A percentile compares a stretch with the other conserved stretches of the same genome.
Evolutionary conservation across 306 rosid genomes (phyloP).

Genomic region (Prunus fruticosa): DNA sequence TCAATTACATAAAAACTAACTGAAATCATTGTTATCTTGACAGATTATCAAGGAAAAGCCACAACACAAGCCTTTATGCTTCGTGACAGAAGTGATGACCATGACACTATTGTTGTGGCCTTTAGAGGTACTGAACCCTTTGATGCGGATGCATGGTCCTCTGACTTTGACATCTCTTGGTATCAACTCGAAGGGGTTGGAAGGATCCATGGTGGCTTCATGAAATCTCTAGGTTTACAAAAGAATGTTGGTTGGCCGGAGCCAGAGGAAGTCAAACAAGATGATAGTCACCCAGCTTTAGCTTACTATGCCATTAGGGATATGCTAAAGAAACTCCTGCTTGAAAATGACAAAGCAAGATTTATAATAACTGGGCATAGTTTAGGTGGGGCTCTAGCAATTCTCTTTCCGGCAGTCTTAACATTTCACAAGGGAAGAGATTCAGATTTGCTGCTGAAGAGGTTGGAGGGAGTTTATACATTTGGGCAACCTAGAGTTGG

Average conservation of each 20-base stretch:
- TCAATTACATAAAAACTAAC: neutral
- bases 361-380: conserved; percentile 31
- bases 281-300: conserved; percentile 18
- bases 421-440: conserved; percentile 53
- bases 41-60: conserved; percentile 61
- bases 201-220: conserved; percentile 71
- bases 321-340: neutral
- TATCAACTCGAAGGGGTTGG: conserved; percentile 51
- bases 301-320: conserved; percentile 54
- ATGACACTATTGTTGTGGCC: conserved; percentile 60
- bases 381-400: conserved; percentile 34
- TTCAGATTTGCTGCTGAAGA: conserved; percentile 39
- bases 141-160: conserved; percentile 75
- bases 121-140: conserved; percentile 79
- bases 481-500: conserved; percentile 96
- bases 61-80: conserved; percentile 60
- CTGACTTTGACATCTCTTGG: conserved; percentile 83
- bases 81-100: conserved; percentile 40
- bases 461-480: conserved; percentile 69
- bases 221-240: conserved; percentile 74
- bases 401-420: conserved; percentile 30
- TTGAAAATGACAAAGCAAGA: conserved; percentile 14
- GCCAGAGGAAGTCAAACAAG: conserved; percentile 31
- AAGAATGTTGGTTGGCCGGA: conserved; percentile 53
- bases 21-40: neutral